Percentiles rank a stretch among this genome's conserved stretches.
Evolutionary conservation across 768 basidiomycete genomes (phyloP).

Genomic region (Tremella yokohamensis): DNA sequence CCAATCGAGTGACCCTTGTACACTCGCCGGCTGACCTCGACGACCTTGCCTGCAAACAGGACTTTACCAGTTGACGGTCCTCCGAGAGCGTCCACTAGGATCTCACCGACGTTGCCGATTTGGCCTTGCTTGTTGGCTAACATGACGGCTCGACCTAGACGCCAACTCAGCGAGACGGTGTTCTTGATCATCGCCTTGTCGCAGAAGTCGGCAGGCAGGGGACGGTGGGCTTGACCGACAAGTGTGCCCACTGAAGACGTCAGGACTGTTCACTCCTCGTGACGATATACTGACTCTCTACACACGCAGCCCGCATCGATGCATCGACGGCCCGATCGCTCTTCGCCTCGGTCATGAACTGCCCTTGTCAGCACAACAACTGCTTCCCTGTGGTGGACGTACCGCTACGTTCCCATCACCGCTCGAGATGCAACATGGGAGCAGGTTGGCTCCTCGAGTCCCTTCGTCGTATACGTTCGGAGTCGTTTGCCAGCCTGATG

Average conservation of each 20-base stretch:
- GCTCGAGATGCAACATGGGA: constrained; percentile 51
- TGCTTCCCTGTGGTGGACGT: background rate
- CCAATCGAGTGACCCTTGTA: constrained; percentile 47
- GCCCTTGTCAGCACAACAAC: background rate
- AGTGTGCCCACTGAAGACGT: constrained; percentile 54
- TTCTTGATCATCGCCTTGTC: constrained; percentile 54
- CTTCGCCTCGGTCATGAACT: constrained; percentile 54
- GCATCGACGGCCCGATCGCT: constrained; percentile 55
- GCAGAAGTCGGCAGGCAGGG: constrained; percentile 52
- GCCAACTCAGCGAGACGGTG: constrained; percentile 62
- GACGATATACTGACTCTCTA: constrained; percentile 47
- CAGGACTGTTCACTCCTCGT: background rate
- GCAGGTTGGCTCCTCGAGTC: constrained; percentile 30
- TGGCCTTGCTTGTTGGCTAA: constrained; percentile 22
- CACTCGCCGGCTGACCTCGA: constrained; percentile 55
- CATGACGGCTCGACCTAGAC: constrained; percentile 60
- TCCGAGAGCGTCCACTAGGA: constrained; percentile 49
- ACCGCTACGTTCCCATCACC: constrained; percentile 52
- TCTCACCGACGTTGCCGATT: constrained; percentile 43
- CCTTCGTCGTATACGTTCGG: constrained; percentile 23
- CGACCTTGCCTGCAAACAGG: constrained; percentile 62
- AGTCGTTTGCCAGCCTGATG: constrained; percentile 31
- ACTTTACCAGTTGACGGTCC: constrained; percentile 33
- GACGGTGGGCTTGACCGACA: constrained; percentile 55
- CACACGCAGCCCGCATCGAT: constrained; percentile 55